phyloP scores from a whole-genome alignment of 1,284 basidiomycete genomes.

The Sparassis latifolia region DNA sequence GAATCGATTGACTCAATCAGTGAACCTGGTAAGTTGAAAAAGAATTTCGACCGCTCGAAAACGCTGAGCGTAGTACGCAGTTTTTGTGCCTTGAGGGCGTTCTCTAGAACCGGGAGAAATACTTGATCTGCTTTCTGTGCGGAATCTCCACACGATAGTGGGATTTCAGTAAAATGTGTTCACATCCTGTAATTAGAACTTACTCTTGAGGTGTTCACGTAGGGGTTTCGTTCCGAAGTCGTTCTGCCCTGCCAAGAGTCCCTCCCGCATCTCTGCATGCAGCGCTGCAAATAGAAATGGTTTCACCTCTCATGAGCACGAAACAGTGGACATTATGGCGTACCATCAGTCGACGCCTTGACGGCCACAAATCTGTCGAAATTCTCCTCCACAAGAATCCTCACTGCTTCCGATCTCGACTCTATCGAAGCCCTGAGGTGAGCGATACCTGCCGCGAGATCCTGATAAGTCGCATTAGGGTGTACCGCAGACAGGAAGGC shows the following conservation, averaged over 20 bases:
- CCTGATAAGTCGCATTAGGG: slow-evolving; percentile 94
- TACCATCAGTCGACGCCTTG: slow-evolving; percentile 93
- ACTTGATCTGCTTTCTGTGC: slow-evolving; percentile 92
- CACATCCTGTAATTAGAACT: slow-evolving; percentile 13
- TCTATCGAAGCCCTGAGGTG: slow-evolving; percentile 77
- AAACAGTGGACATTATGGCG: slow-evolving; percentile 11
- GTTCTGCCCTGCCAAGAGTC: slow-evolving; percentile 68
- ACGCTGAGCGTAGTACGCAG: slow-evolving; percentile 90
- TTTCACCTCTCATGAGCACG: neutral
- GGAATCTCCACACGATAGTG: slow-evolving; percentile 45
- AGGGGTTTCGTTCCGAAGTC: slow-evolving; percentile 85
- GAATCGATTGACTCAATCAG: slow-evolving; percentile 89
- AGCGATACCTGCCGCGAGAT: slow-evolving; percentile 72
- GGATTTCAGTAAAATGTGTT: neutral
- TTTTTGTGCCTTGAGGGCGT: slow-evolving; percentile 91
- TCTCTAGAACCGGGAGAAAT: slow-evolving; percentile 94
- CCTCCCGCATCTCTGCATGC: slow-evolving; percentile 90
- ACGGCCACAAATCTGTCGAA: slow-evolving; percentile 98
- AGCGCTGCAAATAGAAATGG: slow-evolving; percentile 47
- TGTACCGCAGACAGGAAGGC: slow-evolving; percentile 88
- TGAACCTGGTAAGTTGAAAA: slow-evolving; percentile 94
- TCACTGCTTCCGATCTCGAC: slow-evolving; percentile 85
- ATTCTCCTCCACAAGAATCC: slow-evolving; percentile 94
- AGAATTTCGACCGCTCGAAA: slow-evolving; percentile 96
- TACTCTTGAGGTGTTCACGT: slow-evolving; percentile 80